A percentile compares a stretch with the other conserved stretches of the same genome.
phyloP scores from a whole-genome alignment of 805 yeast species.

The Wickerhamiella bombiphila region DNA sequence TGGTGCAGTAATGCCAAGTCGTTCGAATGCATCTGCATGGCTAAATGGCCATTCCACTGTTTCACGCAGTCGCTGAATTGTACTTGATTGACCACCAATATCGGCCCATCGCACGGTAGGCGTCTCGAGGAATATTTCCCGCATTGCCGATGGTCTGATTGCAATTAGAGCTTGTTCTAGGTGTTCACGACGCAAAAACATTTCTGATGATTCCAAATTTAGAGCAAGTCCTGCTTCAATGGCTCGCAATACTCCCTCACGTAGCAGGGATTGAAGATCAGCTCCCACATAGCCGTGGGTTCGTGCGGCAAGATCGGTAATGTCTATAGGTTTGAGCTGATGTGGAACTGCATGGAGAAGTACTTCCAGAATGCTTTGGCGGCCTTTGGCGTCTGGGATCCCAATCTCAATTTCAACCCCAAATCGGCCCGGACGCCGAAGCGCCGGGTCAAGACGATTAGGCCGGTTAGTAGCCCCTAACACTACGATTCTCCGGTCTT shows the following conservation, averaged over 20 bases:
- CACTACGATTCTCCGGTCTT: constrained; percentile 94
- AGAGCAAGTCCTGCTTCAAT: constrained; percentile 44
- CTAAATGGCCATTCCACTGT: constrained; percentile 85
- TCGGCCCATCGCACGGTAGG: constrained; percentile 90
- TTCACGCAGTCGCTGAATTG: constrained; percentile 70
- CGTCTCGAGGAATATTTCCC: constrained; percentile 85
- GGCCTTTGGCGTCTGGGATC: constrained; percentile 74
- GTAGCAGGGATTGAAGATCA: constrained; percentile 70
- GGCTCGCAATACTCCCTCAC: constrained; percentile 79
- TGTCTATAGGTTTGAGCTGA: constrained; percentile 37
- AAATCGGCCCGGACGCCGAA: constrained; percentile 76
- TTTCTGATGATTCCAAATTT: constrained; percentile 17
- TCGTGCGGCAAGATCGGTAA: constrained; percentile 49
- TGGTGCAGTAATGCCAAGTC: constrained; percentile 78
- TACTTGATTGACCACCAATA: constrained; percentile 84
- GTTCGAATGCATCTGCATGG: constrained; percentile 59
- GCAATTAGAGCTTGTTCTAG: constrained; percentile 59
- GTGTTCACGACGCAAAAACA: constrained; percentile 41
- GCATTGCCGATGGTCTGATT: constrained; percentile 93
- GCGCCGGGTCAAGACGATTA: constrained; percentile 91
- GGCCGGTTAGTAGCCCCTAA: constrained; percentile 98
- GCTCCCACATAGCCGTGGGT: constrained; percentile 99
- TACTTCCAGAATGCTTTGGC: constrained; percentile 55
- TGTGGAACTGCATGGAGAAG: constrained; percentile 48
- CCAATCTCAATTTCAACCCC: constrained; percentile 85